Conservation (phyloP, 768 basidiomycete genomes). For the Tylopilus subfusipes region DNA sequence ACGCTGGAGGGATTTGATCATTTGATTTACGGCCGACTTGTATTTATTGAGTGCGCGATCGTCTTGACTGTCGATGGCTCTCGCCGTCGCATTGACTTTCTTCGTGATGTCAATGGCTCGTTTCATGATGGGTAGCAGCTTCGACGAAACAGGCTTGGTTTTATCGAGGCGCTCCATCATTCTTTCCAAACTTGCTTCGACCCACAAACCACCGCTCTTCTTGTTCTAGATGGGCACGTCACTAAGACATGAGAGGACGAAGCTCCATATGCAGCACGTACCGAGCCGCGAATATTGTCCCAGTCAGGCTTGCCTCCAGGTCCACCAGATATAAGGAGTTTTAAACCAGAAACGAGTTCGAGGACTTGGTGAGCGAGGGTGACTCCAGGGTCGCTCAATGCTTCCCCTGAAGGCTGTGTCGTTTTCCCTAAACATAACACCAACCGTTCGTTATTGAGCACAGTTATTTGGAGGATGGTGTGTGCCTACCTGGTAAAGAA, state of each 20-base stretch:
- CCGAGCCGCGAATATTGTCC: constrained; percentile 12
- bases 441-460: neutral
- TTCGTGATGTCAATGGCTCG: neutral
- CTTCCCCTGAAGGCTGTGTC: neutral
- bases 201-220: constrained; percentile 14
- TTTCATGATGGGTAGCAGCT: constrained; percentile 11
- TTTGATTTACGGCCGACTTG: constrained; percentile 5
- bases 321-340: constrained; percentile 11
- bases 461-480: too few species aligned
- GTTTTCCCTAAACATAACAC: neutral
- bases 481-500: neutral
- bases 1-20: constrained; percentile 9
- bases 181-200: constrained; percentile 13
- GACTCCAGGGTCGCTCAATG: constrained; percentile 11
- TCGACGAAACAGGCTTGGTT: constrained; percentile 12
- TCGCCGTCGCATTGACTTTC: constrained; percentile 4
- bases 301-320: constrained; percentile 14
- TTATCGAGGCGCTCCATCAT: constrained; percentile 8
- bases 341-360: constrained; percentile 1
- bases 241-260: neutral
- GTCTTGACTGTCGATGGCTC: neutral
- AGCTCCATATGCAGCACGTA: neutral
- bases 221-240: neutral
- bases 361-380: constrained; percentile 6
- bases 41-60: constrained; percentile 2